Evolutionary conservation across 2,329 filamentous ascomycete genomes (phyloP), one percentile per base, ranked within the genome.

Genomic region (Ustulina deusta): DNA sequence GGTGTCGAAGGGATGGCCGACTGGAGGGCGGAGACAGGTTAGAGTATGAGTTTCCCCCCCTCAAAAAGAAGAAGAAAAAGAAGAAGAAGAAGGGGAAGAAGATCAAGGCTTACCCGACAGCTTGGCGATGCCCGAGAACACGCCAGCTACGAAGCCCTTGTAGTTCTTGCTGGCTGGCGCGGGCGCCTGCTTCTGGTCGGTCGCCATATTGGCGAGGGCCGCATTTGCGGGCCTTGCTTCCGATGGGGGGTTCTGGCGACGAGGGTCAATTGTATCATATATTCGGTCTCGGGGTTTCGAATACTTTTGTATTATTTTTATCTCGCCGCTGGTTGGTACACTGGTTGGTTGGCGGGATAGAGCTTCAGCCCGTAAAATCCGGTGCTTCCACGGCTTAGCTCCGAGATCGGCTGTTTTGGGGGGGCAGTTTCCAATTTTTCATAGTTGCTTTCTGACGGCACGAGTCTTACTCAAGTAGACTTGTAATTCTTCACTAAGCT

Each of bases 81-180:
- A 17, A 25, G 44, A n/a, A 59, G 27, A 44, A 17, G 10, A 46
- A 13, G 44, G 11, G 6, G 11, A 22, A 22, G 7, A 46, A 2
- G 7, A 11, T 6, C 29, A 9, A 25, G 32, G 81, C 87, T 74
- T 81, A 95, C 93, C 93, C 75, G 88, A 89, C 65, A 97, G 83
- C 82, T 98, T 98, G 66, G 94, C 90, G 76, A 98, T 91, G 27
- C 96, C 96, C 42, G 93, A 97, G 78, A 97, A 97, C 6, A 97
- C 89, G n/a, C 96, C 96, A 0, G 93, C 96, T 32, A 97, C 93
- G 78, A 98, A 99, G n/a, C 95, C 96, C 76, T 93, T 94, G 84
- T 97, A 98, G 78, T 92, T 91, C 73, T 83, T 65, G 70, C 61
- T 59, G 73, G 71, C 74, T 60, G 73, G 73, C 55, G 74, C 76